Percentiles rank a stretch among this genome's conserved stretches.
phyloP scores from a whole-genome alignment of 1,139 yeast species.

The Hansenula sp. region DNA sequence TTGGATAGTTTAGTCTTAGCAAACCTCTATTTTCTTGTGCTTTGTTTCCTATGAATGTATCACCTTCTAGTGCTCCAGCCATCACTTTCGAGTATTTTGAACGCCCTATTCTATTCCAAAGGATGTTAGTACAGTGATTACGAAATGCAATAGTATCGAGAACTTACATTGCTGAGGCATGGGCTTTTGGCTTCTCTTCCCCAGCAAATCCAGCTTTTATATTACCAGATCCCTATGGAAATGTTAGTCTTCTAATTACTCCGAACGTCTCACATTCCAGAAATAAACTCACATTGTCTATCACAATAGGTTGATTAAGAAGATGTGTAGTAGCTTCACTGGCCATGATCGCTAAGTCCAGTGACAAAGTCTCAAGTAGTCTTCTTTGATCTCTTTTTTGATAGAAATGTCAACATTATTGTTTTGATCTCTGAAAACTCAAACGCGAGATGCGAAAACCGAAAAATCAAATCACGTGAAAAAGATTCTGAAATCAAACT shows the following conservation, averaged over 20 bases:
- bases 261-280: conserved; percentile 3
- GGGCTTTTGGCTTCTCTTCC: conserved; percentile 71
- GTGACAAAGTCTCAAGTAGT: neutral
- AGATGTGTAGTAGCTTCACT: conserved; percentile 7
- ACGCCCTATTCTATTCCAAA: conserved; percentile 69
- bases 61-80: conserved; percentile 72
- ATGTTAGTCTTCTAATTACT: neutral
- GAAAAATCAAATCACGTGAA: neutral
- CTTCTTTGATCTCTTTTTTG: neutral
- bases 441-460: neutral
- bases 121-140: no score
- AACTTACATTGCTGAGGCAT: conserved; percentile 40
- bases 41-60: conserved; percentile 64
- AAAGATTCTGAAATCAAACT: neutral
- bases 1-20: conserved; percentile 64
- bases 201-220: conserved; percentile 94
- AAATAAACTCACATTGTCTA: conserved; percentile 53
- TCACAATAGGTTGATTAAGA: conserved; percentile 80
- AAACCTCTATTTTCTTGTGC: conserved; percentile 81
- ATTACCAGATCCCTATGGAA: conserved; percentile 68
- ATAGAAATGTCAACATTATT: neutral
- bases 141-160: no score
- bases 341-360: conserved; percentile 8
- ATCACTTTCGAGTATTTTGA: conserved; percentile 82
- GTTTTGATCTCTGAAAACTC: neutral